Evolutionary conservation across 1,139 yeast genomes (phyloP), one percentile per base, ranked within the genome.

Genomic region (Ogataea hybrid): DNA sequence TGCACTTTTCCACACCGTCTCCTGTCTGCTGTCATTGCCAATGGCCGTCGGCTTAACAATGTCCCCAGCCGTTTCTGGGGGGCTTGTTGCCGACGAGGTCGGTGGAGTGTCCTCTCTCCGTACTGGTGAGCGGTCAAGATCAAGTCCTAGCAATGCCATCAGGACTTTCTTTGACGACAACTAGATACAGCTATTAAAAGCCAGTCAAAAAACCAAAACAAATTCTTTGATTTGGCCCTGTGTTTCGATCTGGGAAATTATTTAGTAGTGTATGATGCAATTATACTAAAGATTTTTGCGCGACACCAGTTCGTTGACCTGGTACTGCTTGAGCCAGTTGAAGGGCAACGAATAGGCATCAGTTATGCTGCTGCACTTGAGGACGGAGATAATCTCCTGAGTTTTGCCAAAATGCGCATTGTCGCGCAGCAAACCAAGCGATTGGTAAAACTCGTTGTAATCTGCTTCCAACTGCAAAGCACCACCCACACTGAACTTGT

Each of bases 401-500:
- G 56, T 37, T 21, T 41, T 46, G 3, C 49, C 48, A 37, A 49
- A 56, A 12, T 43, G 32, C 2, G 39, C 33, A n/a, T 30, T 38
- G 17, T 62, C 65, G 30, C 54, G 54, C 57, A 54, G 56, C 30
- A 60, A 50, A 2, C 58, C 62, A 41, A 84, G 57, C 25, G 64
- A 50, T 2, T 61, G 55, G 50, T 71, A 68, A n/a, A 84, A 48
- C 28, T 70, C 69, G 1, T 63, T 59, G 28, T 82, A 65, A 58
- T 87, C 95, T 4, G 59, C 51, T 6, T 65, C 57, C 17, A 88
- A 66, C 55, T 84, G 90, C 6, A 54, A 52, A 1, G 80, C 73
- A 0, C 95, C 95, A 1, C 49, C 37, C 11, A 54, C 49, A 33
- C 73, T 74, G 62, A 88, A 88, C 49, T 70, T 74, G 57, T 84